A percentile compares a stretch with the other conserved stretches of the same genome.
These are phyloP conservation scores for Coffea eugenioides DNA, from an alignment of 257 asterid genomes.

Conservation along the genomic window DNA sequence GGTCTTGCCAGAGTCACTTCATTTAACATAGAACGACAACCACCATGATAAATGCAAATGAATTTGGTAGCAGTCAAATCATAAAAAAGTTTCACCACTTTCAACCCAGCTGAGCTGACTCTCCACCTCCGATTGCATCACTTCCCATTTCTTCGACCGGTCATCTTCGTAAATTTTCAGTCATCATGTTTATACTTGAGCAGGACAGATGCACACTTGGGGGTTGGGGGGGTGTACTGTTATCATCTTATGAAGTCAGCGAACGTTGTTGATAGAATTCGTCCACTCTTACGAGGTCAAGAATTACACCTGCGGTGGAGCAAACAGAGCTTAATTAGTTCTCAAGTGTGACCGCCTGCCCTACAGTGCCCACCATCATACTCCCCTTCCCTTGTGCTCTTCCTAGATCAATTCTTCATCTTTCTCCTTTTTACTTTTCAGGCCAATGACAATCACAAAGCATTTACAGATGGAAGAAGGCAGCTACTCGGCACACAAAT, in stretches of 20 bases:
- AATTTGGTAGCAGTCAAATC: slow-evolving; percentile 18
- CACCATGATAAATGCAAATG: slow-evolving; percentile 10
- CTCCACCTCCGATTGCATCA: neutral
- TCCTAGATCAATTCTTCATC: neutral
- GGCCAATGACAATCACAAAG: neutral
- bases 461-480: neutral
- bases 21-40: neutral
- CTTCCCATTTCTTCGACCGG: neutral
- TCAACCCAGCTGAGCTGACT: neutral
- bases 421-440: neutral
- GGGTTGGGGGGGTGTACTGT: too few relatives aligned
- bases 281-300: neutral
- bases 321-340: neutral
- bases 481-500: neutral
- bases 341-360: neutral
- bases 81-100: slow-evolving; percentile 3
- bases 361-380: neutral
- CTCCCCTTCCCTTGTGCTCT: neutral
- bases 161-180: neutral
- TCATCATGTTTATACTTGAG: neutral
- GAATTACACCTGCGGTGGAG: neutral
- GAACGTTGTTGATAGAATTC: neutral
- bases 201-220: neutral
- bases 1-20: slow-evolving; percentile 19
- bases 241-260: neutral